Evolutionary conservation across 345 rosid species (phyloP).

Genomic region (Bruguiera gymnorhiza): DNA sequence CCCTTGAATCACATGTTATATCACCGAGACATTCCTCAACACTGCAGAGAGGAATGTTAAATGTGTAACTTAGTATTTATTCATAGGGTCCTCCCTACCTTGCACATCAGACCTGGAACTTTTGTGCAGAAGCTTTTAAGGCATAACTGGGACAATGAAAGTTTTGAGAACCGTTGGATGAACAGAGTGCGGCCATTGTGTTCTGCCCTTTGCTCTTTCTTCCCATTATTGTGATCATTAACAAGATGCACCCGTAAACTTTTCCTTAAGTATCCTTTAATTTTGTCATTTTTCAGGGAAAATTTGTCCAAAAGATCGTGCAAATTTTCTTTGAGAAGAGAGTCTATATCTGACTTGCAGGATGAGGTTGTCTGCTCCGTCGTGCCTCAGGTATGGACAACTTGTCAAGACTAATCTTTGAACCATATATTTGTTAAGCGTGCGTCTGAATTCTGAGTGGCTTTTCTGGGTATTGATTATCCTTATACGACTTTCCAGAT

Average conservation of each 20-base stretch:
- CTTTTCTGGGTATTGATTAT: not conserved
- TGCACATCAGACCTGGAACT: conserved; percentile 45
- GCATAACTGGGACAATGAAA: conserved; percentile 51
- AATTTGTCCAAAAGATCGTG: conserved; percentile 58
- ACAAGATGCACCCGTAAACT: not conserved
- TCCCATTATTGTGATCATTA: conserved; percentile 2
- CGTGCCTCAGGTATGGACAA: conserved; percentile 57
- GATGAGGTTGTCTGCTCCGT: conserved; percentile 56
- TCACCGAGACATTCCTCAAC: conserved; percentile 38
- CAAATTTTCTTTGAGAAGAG: conserved; percentile 49
- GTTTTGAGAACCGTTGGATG: conserved; percentile 63
- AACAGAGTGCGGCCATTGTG: conserved; percentile 50
- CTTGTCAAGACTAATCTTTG: not conserved
- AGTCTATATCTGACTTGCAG: conserved; percentile 53
- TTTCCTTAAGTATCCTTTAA: conserved; percentile 6
- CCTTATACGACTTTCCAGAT: not conserved
- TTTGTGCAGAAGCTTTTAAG: conserved; percentile 62
- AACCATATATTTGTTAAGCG: not conserved
- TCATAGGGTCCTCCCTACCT: conserved; percentile 34
- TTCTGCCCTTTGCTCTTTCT: conserved; percentile 13
- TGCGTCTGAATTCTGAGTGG: not conserved
- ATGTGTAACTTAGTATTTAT: not conserved
- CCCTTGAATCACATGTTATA: conserved; percentile 49
- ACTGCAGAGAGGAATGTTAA: conserved; percentile 39
- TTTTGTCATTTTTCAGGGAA: conserved; percentile 49